Base-by-base conservation (phyloP, 2,329 filamentous ascomycete species). In the Mariannaea elegans region DNA sequence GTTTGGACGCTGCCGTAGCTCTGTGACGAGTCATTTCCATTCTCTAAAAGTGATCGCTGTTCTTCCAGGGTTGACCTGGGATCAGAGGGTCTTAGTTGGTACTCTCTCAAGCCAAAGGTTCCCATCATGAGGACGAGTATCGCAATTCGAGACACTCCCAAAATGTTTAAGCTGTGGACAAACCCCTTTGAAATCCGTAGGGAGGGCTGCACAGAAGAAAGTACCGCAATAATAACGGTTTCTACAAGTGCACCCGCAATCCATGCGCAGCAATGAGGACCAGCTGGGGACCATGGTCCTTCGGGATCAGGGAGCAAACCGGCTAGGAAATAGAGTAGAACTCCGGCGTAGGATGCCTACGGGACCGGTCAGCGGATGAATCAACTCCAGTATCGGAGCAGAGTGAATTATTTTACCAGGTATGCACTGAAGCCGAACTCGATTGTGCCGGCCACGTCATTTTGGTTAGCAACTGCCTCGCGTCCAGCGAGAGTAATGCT, bases 301-400 rank as follows among this genome's bases (percentile, higher is more conserved):
- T 80, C 78, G 1, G 78, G 78, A 36, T 81, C 76, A 3, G 78
- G 78, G 7, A 81, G 71, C 48, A 81, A 65, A 3, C 78, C 78
- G 19, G 76, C 75, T 3, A 79, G 58, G 44, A 77, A 80, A 61
- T 79, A 81, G 3, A 81, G 73, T 4, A 80, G 41, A 4, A 79
- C 77, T 7, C 72, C 78, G 13, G 78, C 75, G 47, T 79, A 71
- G 3, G 78, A 77, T 6, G 78, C 76, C 77, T 73, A 47, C 2
- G 2, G 49, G 7, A n/a, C 2, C 3, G 7, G 36, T 69, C 8
- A 66, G 59, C 10, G 5, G 51, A 12, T 29, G 7, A 16, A 18
- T 9, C 5, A 9, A 34, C 36, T 16, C 14, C 12, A 6, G n/a
- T 6, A 8, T 7, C 3, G n/a, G 5, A 3, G 8, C 6, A 16